These are phyloP conservation scores for Calonectria pteridis DNA, from an alignment of 2,329 filamentous ascomycete species.

Conservation along the genomic window DNA sequence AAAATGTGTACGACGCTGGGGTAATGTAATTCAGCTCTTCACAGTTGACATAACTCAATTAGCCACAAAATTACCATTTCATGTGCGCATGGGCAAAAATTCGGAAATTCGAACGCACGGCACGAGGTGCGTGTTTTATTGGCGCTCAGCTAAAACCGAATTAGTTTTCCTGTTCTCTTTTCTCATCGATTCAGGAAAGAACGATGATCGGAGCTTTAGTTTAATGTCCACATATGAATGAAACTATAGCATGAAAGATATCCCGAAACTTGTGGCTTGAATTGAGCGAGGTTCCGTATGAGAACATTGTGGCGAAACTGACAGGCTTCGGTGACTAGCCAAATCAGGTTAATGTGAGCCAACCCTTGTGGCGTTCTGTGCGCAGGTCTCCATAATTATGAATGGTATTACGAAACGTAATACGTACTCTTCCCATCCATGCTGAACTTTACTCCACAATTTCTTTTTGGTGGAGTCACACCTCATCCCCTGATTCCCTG, in stretches of 20 bases:
- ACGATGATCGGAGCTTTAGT: not conserved
- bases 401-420: not conserved
- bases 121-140: not conserved
- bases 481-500: not conserved
- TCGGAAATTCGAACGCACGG: not conserved
- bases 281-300: not conserved
- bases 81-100: not conserved
- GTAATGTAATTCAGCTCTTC: not conserved
- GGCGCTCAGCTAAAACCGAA: not conserved
- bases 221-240: not conserved
- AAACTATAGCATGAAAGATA: not conserved
- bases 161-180: not conserved
- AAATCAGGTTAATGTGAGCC: not conserved
- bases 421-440: not conserved
- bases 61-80: not conserved
- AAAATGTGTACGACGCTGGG: not conserved
- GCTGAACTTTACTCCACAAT: not conserved
- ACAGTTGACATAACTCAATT: not conserved
- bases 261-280: not conserved
- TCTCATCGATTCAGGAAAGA: not conserved
- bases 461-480: not conserved
- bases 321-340: not conserved
- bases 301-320: not conserved
- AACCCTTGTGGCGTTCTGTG: not conserved
- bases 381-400: not conserved